A percentile compares a stretch with the other conserved stretches of the same genome.
These are phyloP conservation scores for Blepharisma japonicum DNA, from an alignment of 73 alveolate genomes.

Conservation along the genomic window DNA sequence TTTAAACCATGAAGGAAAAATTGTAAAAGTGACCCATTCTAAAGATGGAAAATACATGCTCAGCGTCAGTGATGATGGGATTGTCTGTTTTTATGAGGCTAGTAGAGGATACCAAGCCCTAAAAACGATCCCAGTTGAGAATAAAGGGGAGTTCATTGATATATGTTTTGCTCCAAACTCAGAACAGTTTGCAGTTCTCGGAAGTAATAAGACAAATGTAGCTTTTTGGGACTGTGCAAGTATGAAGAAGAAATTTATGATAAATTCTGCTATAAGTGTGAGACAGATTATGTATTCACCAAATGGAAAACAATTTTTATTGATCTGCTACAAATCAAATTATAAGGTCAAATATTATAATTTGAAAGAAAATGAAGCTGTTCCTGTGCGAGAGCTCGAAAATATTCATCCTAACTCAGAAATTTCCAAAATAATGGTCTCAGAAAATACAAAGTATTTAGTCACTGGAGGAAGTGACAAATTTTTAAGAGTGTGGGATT, in stretches of 20 bases:
- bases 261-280: not conserved
- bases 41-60: constrained; percentile 44
- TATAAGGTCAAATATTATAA: constrained; percentile 40
- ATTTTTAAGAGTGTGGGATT: constrained; percentile 80
- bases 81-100: constrained; percentile 52
- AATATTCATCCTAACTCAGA: constrained; percentile 65
- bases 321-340: constrained; percentile 39
- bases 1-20: constrained; percentile 41
- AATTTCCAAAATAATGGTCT: constrained; percentile 49
- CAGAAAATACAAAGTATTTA: constrained; percentile 62
- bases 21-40: constrained; percentile 40
- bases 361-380: constrained; percentile 55
- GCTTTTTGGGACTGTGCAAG: constrained; percentile 23
- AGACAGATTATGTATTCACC: not conserved
- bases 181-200: not conserved
- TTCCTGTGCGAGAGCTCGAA: constrained; percentile 62
- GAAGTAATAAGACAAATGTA: constrained; percentile 32
- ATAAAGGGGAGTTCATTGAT: constrained; percentile 50
- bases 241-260: constrained; percentile 15
- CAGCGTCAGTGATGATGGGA: constrained; percentile 55
- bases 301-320: constrained; percentile 35
- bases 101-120: constrained; percentile 54
- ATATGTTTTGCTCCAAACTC: constrained; percentile 26
- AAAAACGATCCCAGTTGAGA: constrained; percentile 49
- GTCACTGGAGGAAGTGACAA: constrained; percentile 81